Base-by-base conservation (phyloP, 352 stramenopile genomes). In the Globisporangium alternatum region DNA sequence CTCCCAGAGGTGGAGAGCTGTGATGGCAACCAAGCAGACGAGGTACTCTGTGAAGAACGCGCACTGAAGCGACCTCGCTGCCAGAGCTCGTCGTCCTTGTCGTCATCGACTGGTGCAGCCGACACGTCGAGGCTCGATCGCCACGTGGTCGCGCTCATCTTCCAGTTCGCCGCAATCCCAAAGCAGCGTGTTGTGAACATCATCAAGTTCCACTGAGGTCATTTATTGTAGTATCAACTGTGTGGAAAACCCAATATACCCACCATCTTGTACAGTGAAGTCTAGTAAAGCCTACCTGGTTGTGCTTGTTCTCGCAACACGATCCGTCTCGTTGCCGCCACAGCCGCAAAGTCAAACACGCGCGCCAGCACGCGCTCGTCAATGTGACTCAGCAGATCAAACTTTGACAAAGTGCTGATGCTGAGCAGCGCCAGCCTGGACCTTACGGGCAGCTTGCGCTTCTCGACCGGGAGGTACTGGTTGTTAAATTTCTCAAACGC, bases 101-200 rank as follows among this genome's bases (percentile, higher is more conserved):
- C n/a, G 22, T 21, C 53, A 49, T 51, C 59, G 3, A 51, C 13
- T 22, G 25, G 37, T 19, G 33, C n/a, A 5, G 53, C 47, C 2
- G 55, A 61, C 53, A 67, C 62, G 2, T 54, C 62, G 33, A 37
- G 62, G 0, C 62, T 67, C 5, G 62, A 67, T 57, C 62, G 43
- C 0, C 62, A 67, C 31, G 53, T 67, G 7, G 7, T 65, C 35
- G 39, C 60, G 19, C 49, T 60, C 17, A 65, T 65, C 21, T 65
- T 65, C 60, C 49, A 60, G 52, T 67, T 67, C 47, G 62, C 62
- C 25, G 60, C 60, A n/a, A 43, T 55, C 30, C 28, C 37, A 37
- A 66, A 47, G 51, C 60, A 55, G 49, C 60, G 60, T 51, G 21
- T 66, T n/a, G 60, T 66, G 12, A 49, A 44, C 25, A 30, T 66